Evolutionary conservation across 2,329 filamentous ascomycete genomes (phyloP), one percentile per base, ranked within the genome.

Genomic region (Diaporthe destruens): DNA sequence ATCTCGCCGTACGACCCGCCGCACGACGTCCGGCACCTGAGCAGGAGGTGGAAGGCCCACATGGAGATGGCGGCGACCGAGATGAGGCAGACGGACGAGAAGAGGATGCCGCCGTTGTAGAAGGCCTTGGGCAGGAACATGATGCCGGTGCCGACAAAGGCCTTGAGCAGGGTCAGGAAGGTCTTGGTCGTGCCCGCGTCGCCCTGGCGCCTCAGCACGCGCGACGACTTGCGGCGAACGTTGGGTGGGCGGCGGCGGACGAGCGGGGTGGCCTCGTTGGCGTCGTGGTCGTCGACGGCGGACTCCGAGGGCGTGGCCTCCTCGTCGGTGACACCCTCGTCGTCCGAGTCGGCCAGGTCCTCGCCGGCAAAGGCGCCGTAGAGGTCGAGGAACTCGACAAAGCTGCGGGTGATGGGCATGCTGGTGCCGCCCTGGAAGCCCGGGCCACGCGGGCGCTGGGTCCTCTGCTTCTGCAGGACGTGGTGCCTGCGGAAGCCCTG

Each of bases 61-160:
- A 90, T 92, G 56, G 91, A 93, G 76, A 94, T 82, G 25, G 88
- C 79, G 1, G 93, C 91, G 3, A 94, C 88, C 12, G 85, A 82
- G 57, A 94, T 81, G 75, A 95, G 87, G 0, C 91, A 91, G 65
- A 94, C 81, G 0, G 90, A 91, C 0, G 92, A 94, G 79, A 95
- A 95, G 14, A 94, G 83, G 67, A 95, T 91, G 32, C 93, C 93
- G 47, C 93, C 93, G 75, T 95, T 95, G 78, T 90, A 89, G 82
- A 94, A 95, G 0, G 93, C 93, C 79, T 94, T 94, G 59, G 93
- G 93, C 56, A 95, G 80, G 78, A 95, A 95, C 90, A 95, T 94
- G 80, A 95, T 94, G 74, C 93, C 93, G 0, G 93, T 95, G 61
- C 93, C 93, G 69, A 95, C 88, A 77, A 95, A 95, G 1, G 93